These are phyloP conservation scores for Dentipellis sp. DNA, from an alignment of 768 basidiomycete genomes.

Conservation along the genomic window DNA sequence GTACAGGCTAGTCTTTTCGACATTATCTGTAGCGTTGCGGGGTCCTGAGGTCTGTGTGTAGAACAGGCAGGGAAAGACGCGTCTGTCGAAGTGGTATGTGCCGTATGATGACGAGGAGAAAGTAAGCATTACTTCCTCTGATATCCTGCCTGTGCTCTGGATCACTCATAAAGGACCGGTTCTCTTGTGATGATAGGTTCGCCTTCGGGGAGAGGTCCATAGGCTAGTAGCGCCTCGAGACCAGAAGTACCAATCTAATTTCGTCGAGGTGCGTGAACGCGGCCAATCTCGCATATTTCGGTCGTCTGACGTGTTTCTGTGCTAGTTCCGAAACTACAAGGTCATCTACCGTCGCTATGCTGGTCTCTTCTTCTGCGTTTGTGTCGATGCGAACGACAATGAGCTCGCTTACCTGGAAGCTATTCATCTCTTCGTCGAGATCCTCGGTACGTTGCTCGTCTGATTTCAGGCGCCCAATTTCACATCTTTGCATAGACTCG, in stretches of 20 bases:
- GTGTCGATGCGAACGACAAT: conserved; percentile 97
- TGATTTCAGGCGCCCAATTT: neutral
- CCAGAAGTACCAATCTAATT: conserved; percentile 98
- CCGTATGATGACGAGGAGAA: conserved; percentile 99
- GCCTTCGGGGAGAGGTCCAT: conserved; percentile 94
- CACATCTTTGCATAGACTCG: conserved; percentile 48
- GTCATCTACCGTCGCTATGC: conserved; percentile 95
- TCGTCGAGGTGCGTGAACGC: conserved; percentile 73
- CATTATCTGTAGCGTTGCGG: neutral
- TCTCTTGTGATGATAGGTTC: conserved; percentile 44
- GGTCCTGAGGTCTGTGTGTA: conserved; percentile 22
- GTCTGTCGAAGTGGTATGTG: conserved; percentile 97
- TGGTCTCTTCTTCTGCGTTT: conserved; percentile 95
- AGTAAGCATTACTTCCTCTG: conserved; percentile 31
- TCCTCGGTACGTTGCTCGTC: conserved; percentile 59
- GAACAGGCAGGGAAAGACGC: conserved; percentile 98
- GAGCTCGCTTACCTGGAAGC: conserved; percentile 96
- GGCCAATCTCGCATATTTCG: neutral
- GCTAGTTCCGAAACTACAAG: conserved; percentile 94
- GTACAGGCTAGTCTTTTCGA: conserved; percentile 61
- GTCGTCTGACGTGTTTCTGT: neutral
- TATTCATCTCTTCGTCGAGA: conserved; percentile 96
- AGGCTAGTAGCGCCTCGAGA: conserved; percentile 92
- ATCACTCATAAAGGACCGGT: neutral
- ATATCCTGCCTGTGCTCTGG: too few species aligned